phyloP scores from a whole-genome alignment of 2,329 filamentous ascomycete genomes.

The Karstenula rhodostoma region DNA sequence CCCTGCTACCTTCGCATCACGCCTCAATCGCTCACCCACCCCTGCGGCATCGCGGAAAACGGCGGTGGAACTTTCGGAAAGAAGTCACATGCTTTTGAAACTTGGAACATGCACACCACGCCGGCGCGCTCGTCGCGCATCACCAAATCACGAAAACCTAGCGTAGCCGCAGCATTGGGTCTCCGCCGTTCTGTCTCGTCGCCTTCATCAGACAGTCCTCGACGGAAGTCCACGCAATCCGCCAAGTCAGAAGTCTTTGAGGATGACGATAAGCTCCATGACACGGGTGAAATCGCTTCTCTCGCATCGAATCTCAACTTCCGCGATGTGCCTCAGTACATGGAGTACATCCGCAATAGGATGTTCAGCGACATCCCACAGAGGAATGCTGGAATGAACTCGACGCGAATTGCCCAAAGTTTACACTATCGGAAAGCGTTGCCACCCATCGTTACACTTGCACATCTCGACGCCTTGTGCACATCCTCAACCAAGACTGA shows the following conservation, averaged over 20 bases:
- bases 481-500: conserved; percentile 70
- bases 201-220: conserved; percentile 46
- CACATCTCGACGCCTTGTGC: conserved; percentile 72
- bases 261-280: conserved; percentile 62
- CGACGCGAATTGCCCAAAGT: conserved; percentile 68
- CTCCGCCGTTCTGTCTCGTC: conserved; percentile 47
- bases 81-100: background rate
- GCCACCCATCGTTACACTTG: conserved; percentile 70
- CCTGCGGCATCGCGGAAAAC: background rate
- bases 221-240: conserved; percentile 43
- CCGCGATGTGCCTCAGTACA: conserved; percentile 69
- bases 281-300: conserved; percentile 65
- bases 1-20: conserved; percentile 1
- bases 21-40: background rate
- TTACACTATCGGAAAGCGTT: conserved; percentile 67
- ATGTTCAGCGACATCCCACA: conserved; percentile 73
- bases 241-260: conserved; percentile 34
- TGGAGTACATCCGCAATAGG: conserved; percentile 65
- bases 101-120: conserved; percentile 41
- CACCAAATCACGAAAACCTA: conserved; percentile 34
- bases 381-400: conserved; percentile 67
- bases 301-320: conserved; percentile 65
- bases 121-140: conserved; percentile 43
- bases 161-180: conserved; percentile 33
- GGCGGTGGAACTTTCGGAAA: background rate